These are phyloP conservation scores for Trichoderma atroviride DNA, from an alignment of 2,329 filamentous ascomycete species.

Conservation along the genomic window DNA sequence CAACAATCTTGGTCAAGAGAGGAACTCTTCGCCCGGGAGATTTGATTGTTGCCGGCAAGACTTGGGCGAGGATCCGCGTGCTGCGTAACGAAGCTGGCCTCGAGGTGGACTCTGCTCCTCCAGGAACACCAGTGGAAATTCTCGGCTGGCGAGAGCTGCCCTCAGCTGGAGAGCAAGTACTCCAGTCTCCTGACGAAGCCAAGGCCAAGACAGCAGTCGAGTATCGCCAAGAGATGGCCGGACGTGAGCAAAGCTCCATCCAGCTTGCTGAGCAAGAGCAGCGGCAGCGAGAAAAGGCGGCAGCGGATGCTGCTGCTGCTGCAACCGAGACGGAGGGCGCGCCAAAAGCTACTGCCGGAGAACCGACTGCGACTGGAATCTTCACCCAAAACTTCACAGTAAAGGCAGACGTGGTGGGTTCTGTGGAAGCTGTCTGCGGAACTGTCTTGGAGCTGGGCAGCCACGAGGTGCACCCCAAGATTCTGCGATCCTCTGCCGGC, in stretches of 20 bases:
- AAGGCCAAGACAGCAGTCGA: conserved; percentile 77
- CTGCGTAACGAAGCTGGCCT: conserved; percentile 83
- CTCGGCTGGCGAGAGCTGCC: conserved; percentile 90
- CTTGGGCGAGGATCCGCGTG: conserved; percentile 83
- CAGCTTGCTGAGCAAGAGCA: conserved; percentile 76
- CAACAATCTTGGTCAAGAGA: conserved; percentile 84
- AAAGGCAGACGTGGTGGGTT: conserved; percentile 92
- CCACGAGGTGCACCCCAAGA: conserved; percentile 75
- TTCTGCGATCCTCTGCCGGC: conserved; percentile 79
- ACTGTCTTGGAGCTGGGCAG: conserved; percentile 79
- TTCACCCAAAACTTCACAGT: conserved; percentile 77
- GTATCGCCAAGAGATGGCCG: conserved; percentile 72
- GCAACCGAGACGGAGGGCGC: conserved; percentile 44
- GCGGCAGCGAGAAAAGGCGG: conserved; percentile 59
- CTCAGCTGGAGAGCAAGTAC: conserved; percentile 79
- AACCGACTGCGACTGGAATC: conserved; percentile 46
- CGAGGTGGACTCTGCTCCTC: conserved; percentile 71
- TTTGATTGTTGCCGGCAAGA: conserved; percentile 82
- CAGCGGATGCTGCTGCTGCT: conserved; percentile 38
- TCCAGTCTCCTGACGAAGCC: conserved; percentile 79
- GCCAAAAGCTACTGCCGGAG: conserved; percentile 31
- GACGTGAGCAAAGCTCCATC: conserved; percentile 73
- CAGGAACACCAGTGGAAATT: conserved; percentile 88
- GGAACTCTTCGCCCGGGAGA: conserved; percentile 83
- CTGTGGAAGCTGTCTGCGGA: conserved; percentile 84